Evolutionary conservation across 345 rosid genomes (phyloP).

Genomic region (Lumnitzera littorea): DNA sequence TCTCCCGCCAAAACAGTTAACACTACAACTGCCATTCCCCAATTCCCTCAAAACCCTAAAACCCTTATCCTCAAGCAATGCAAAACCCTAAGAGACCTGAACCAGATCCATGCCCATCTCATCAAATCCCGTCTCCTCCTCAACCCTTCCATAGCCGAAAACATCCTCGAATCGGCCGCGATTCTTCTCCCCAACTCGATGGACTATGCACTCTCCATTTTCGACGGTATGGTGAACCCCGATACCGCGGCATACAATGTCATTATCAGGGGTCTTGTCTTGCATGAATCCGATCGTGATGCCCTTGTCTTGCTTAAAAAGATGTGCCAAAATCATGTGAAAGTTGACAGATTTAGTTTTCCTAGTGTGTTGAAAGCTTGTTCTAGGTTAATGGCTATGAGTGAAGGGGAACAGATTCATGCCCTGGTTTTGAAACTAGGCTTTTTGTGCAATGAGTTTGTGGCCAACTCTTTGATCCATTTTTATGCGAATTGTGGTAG

Average conservation of each 20-base stretch:
- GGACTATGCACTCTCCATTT: slow-evolving; percentile 37
- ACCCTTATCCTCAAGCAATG: slow-evolving; percentile 22
- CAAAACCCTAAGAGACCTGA: slow-evolving; percentile 31
- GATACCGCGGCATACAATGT: slow-evolving; percentile 30
- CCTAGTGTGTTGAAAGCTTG: slow-evolving; percentile 33
- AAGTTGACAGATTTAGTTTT: slow-evolving; percentile 31
- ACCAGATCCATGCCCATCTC: slow-evolving; percentile 29
- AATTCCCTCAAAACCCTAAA: slow-evolving; percentile 23
- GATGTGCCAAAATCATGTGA: slow-evolving; percentile 20
- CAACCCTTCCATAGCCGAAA: slow-evolving; percentile 22
- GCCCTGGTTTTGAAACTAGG: slow-evolving; percentile 29
- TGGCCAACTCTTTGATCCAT: slow-evolving; percentile 21
- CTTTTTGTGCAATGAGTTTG: slow-evolving; percentile 15
- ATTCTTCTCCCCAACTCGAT: slow-evolving; percentile 24
- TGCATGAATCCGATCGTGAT: slow-evolving; percentile 17
- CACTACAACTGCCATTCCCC: slow-evolving; percentile 9
- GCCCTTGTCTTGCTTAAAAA: slow-evolving; percentile 19
- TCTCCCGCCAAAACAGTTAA: slow-evolving; percentile 12
- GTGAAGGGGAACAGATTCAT: slow-evolving; percentile 37
- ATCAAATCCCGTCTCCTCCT: slow-evolving; percentile 30
- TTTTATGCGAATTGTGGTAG: slow-evolving; percentile 20
- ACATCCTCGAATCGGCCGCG: slow-evolving; percentile 30
- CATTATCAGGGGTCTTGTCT: slow-evolving; percentile 35
- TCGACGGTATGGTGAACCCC: slow-evolving; percentile 20
- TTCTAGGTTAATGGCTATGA: slow-evolving; percentile 20